phyloP scores from a whole-genome alignment of 2,329 filamentous ascomycete species.

The Byssothecium circinans region DNA sequence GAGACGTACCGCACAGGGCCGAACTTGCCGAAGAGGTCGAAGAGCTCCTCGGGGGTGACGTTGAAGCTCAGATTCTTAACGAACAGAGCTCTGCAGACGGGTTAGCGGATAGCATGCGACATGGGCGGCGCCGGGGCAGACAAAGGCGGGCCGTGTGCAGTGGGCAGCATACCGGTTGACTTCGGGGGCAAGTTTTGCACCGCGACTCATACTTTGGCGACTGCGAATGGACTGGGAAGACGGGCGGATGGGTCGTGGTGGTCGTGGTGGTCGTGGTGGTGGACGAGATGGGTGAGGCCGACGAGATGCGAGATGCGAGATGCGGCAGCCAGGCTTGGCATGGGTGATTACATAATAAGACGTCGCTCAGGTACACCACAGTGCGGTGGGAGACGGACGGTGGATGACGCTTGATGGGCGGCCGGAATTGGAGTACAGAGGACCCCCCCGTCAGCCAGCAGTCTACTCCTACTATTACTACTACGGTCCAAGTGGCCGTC shows the following conservation, averaged over 20 bases:
- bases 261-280: constrained; percentile 9
- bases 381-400: too few relatives aligned
- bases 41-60: constrained; percentile 96
- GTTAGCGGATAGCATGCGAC: neutral
- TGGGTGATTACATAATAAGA: too few relatives aligned
- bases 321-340: too few relatives aligned
- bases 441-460: too few relatives aligned
- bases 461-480: too few relatives aligned
- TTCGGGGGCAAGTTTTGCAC: constrained; percentile 97
- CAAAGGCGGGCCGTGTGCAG: constrained; percentile 15
- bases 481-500: too few relatives aligned
- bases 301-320: too few relatives aligned
- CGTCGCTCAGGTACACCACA: too few relatives aligned
- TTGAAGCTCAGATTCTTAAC: constrained; percentile 99
- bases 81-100: constrained; percentile 82
- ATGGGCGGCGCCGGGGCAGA: neutral
- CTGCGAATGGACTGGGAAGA: constrained; percentile 22
- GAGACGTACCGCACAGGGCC: constrained; percentile 78
- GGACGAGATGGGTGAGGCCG: too few relatives aligned
- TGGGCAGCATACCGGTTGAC: constrained; percentile 80
- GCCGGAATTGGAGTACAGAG: too few relatives aligned
- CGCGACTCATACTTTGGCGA: constrained; percentile 83
- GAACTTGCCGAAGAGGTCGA: constrained; percentile 98
- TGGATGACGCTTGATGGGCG: too few relatives aligned
- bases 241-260: constrained; percentile 22